Evolutionary conservation across 2,329 filamentous ascomycete genomes (phyloP), one percentile per base, ranked within the genome.

Genomic region (Alternaria hordeiaustralica): DNA sequence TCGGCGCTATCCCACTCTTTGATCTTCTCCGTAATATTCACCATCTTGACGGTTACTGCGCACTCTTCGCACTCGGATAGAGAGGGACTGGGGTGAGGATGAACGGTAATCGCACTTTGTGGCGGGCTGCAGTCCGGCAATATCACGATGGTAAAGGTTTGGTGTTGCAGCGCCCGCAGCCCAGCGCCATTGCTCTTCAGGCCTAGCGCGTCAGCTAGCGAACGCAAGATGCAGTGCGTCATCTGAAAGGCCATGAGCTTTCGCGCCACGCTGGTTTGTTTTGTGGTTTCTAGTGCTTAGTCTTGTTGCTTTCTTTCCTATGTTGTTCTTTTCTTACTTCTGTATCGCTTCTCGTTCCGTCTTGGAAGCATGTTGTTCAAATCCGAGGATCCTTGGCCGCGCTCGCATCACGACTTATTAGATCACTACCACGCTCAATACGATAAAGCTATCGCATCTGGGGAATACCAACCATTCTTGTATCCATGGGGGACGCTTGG

Each of bases 1-100:
- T 75, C 73, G 67, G 65, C 55, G 55, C 51, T 51, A 50, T 61
- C 90, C 77, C 83, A 97, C 95, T 98, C 96, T 87, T 99, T 99
- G 85, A 99, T 99, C 88, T 97, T 98, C 60, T 99, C 96, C 71
- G 96, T 98, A 72, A 99, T 99, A 85, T 98, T 98, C 82, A 98
- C 96, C 96, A 99, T 99, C 76, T 78, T 84, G 74, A 56, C 78
- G 58, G 64, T 44, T 58, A 21, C 33, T 21, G 36, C 53, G 33
- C 36, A 18, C 50, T 60, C 28, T 46, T 20, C 53, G 44, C n/a
- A 49, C 20, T 55, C 15, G 44, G 23, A 13, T 45, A 64, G 57
- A 49, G 47, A 67, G 33, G 10, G 61, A 65, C 55, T 63, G 18
- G 26, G 54, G 53, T 63, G 58, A 64, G 62, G 41, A 18, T 30